These are phyloP conservation scores for Pestalotiopsis sp. DNA, from an alignment of 2,329 filamentous ascomycete species.

Conservation along the genomic window DNA sequence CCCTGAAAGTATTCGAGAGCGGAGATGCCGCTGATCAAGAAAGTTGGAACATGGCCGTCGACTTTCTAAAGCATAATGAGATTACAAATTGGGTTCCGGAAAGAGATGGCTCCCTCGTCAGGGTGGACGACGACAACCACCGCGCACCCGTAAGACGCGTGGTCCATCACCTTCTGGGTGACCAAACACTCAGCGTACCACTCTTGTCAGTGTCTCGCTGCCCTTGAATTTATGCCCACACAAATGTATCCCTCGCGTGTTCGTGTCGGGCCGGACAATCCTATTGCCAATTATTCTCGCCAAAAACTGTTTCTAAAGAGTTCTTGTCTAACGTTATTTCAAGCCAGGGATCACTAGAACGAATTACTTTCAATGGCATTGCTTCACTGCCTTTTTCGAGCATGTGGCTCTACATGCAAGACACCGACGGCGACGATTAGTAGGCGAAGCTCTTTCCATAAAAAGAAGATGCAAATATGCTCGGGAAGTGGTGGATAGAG, in stretches of 20 bases:
- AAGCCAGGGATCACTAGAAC: slow-evolving; percentile 29
- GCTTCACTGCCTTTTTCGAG: slow-evolving; percentile 28
- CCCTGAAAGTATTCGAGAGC: slow-evolving; percentile 50
- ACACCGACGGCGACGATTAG: not conserved
- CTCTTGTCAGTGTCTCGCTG: slow-evolving; percentile 18
- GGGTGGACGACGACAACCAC: slow-evolving; percentile 19
- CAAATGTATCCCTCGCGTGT: not conserved
- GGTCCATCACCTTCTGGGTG: slow-evolving; percentile 18
- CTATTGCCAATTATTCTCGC: not conserved
- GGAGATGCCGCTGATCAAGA: slow-evolving; percentile 48
- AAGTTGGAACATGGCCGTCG: slow-evolving; percentile 42
- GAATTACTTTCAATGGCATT: slow-evolving; percentile 31
- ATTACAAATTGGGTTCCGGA: slow-evolving; percentile 44
- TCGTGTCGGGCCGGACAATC: not conserved
- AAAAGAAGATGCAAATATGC: no score
- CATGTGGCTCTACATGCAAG: slow-evolving; percentile 24
- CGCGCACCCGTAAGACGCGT: slow-evolving; percentile 3
- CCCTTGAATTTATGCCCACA: not conserved
- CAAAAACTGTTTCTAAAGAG: not conserved
- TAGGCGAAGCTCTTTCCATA: not conserved
- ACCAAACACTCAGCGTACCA: not conserved
- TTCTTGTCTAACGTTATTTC: slow-evolving; percentile 8
- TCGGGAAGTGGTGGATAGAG: no score
- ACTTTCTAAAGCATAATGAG: slow-evolving; percentile 38
- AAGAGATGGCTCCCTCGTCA: slow-evolving; percentile 47